Base-by-base conservation (phyloP, 176 grass and related monocot genomes). In the Triticum timopheevii region DNA sequence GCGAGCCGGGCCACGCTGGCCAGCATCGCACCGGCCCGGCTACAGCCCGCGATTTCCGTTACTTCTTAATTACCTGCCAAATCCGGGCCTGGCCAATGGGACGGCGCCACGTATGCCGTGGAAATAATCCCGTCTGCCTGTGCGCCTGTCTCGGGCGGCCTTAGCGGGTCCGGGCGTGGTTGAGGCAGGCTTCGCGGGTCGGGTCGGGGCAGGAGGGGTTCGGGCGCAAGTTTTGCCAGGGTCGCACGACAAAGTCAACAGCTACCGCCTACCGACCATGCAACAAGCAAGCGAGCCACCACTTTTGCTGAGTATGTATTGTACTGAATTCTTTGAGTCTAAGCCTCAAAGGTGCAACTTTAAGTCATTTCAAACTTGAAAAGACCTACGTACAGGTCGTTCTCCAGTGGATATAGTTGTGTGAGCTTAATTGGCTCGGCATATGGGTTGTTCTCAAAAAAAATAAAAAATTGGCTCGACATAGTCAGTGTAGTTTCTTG, bases 261-360 rank as follows among this genome's bases (percentile, higher is more conserved):
- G 47, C 80, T 62, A 78, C 72, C 5, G 24, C 56, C 24, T 36
- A 74, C 85, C 77, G 5, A 80, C 77, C 67, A 76, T 19, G 8
- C 3, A 23, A 22, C 62, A 4, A 22, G 52, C 62, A 3, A 49
- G 40, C 39, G 31, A 15, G 25, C 16, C 5, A 15, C 50, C 31
- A 25, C 63, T 44, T 75, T 30, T 75, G 33, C 30, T 28, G 24
- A 0, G 35, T 7, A 64, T 24, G 68, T 50, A 40, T 7, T 6
- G 69, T 23, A 10, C 5, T 68, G 65, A 17, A 33, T 34, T 3
- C 30, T 69, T 69, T 22, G 22, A 44, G 69, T 42, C 38, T 44
- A 73, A 73, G 19, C 19, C 17, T 19, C 3, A 0, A 27, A 4
- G 13, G 68, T 36, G 6, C 17, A 40, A 23, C n/a, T 63, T 74